Conservation (phyloP, 768 basidiomycete species). For the Leccinum fibrillosum region DNA sequence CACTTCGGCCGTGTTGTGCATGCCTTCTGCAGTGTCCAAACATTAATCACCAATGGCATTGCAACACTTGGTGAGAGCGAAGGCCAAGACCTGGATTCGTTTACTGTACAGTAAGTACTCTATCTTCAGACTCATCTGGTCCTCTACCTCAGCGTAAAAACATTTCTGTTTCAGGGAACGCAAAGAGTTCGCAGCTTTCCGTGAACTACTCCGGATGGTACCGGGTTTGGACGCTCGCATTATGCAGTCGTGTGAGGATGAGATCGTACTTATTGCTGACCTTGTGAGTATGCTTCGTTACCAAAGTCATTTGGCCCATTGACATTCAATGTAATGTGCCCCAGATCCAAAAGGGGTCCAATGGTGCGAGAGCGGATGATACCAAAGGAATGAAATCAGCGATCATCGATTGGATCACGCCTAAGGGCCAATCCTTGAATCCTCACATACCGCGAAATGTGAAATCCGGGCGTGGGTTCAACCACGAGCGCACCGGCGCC, state of each 20-base stretch:
- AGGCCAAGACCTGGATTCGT: neutral
- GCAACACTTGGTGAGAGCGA: neutral
- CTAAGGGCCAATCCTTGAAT: neutral
- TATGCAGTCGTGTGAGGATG: neutral
- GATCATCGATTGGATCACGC: neutral
- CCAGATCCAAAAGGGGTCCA: neutral
- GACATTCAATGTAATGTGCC: neutral
- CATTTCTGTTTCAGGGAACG: neutral
- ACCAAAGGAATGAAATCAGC: neutral
- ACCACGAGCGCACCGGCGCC: neutral
- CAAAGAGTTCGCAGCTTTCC: neutral
- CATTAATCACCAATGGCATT: neutral
- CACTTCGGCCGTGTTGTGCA: neutral
- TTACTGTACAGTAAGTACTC: neutral
- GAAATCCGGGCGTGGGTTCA: neutral
- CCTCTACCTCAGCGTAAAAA: neutral
- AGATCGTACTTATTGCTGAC: neutral
- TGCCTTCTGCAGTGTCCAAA: neutral
- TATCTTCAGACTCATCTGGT: neutral
- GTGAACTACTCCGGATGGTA: neutral
- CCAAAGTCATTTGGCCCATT: neutral
- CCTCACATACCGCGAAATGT: neutral
- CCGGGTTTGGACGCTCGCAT: neutral
- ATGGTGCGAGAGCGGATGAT: neutral
- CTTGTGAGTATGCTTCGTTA: neutral